A percentile compares a stretch with the other conserved stretches of the same genome.
Conservation (phyloP, 805 yeast genomes). For the Osmozyma mogii region DNA sequence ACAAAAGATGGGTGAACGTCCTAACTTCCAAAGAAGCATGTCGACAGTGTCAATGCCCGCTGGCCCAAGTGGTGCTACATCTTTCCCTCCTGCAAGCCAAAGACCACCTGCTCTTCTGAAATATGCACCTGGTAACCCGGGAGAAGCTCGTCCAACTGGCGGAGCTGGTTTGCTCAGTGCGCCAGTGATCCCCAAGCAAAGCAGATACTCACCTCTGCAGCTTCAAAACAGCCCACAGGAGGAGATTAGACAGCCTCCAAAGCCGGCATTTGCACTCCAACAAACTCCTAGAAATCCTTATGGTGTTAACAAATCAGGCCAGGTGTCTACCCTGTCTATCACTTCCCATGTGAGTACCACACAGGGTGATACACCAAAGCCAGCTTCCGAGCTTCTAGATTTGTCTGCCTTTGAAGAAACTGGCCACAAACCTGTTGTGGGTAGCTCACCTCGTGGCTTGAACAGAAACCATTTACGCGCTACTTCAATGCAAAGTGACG, state of each 20-base stretch:
- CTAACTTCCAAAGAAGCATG: background rate
- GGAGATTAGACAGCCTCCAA: background rate
- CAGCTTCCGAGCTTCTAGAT: constrained; percentile 1
- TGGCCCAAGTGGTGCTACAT: too few relatives aligned
- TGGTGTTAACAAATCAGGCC: constrained; percentile 7
- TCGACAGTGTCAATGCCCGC: too few relatives aligned
- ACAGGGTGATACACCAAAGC: background rate
- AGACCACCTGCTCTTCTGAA: constrained; percentile 6
- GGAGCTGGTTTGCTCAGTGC: background rate
- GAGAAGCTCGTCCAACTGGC: too few relatives aligned
- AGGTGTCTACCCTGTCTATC: constrained; percentile 14
- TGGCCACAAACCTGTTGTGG: too few relatives aligned
- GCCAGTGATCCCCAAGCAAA: background rate
- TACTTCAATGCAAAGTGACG: background rate
- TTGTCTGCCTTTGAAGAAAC: too few relatives aligned
- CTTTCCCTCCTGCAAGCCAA: too few relatives aligned
- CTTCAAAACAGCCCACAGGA: background rate
- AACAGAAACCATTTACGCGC: too few relatives aligned
- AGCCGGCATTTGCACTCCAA: background rate
- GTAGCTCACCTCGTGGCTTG: too few relatives aligned
- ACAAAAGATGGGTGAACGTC: background rate
- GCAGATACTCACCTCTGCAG: background rate
- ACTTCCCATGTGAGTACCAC: constrained; percentile 8
- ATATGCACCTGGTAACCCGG: constrained; percentile 7
- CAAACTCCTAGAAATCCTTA: constrained; percentile 2